Base-by-base conservation (phyloP, 164 flowering plant species). In the Cinnamomum chago region DNA sequence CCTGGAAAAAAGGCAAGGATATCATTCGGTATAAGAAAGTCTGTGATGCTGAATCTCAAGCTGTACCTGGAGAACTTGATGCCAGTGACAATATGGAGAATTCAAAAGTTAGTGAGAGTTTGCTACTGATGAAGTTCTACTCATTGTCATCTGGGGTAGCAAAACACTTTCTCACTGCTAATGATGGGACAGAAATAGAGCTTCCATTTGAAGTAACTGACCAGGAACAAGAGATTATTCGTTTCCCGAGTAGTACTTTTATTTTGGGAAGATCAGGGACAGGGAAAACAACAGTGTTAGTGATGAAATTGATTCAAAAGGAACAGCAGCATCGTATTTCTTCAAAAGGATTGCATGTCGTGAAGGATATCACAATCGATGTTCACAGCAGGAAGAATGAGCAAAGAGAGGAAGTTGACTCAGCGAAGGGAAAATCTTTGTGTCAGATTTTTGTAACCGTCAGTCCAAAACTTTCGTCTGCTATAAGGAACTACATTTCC, bases 231-330 rank as follows among this genome's bases (percentile, higher is more conserved):
- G 89, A 92, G 73, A 87, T 92, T 24, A 89, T 93, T 68, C 72
- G 71, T 14, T 88, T 76, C 50, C 82, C 74, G 12, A 76, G 73
- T 72, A 93, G 90, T 74, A 73, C 86, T 24, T 93, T 93, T 70
- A 83, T 93, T 24, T 77, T 92, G 27, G 98, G 98, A 65, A 81
- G 98, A 65, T 93, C 98, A 0, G 97, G 98, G 7, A 93, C 98
- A 0, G 98, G 98, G 58, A 93, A 93, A 76, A 93, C 98, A 0
- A 90, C 95, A 64, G 86, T 92, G 23, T 76, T 92, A 60, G 90
- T 93, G 0, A 88, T 86, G 92, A 93, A 90, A 73, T 72, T 93
- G 62, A 80, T 81, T 75, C 84, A 81, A 65, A 91, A 78, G 58
- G 91, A 89, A 71, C 82, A 89, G 60, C 79, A 75, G 5, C 78